Percentiles rank a stretch among this genome's conserved stretches.
phyloP scores from a whole-genome alignment of 305 asterid species.

The Fraxinus latifolia region DNA sequence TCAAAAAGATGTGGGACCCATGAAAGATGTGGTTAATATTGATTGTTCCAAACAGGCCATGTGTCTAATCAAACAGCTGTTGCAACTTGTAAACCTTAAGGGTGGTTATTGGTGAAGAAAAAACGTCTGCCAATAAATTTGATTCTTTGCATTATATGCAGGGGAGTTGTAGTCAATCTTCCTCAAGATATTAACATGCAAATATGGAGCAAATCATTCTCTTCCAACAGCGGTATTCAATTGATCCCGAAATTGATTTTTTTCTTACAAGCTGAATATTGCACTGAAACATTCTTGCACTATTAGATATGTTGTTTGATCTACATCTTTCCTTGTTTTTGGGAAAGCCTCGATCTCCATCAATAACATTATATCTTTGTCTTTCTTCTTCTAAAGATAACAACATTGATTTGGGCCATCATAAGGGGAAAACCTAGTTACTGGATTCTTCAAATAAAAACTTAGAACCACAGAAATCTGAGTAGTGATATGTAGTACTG shows the following conservation, averaged over 20 bases:
- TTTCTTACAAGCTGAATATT: not conserved
- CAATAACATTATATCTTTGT: not conserved
- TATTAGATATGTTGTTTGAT: not conserved
- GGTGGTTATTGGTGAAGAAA: not conserved
- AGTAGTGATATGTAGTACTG: not conserved
- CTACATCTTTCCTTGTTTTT: not conserved
- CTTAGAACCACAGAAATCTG: not conserved
- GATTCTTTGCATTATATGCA: slow-evolving; percentile 31
- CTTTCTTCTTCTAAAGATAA: not conserved
- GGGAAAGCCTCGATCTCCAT: not conserved
- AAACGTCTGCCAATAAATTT: slow-evolving; percentile 4
- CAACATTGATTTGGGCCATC: not conserved
- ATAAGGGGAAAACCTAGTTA: not conserved
- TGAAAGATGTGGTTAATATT: too few relatives aligned
- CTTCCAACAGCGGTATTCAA: slow-evolving; percentile 56
- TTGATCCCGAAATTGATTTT: not conserved
- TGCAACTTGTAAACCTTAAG: not conserved
- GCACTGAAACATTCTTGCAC: not conserved
- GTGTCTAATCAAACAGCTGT: not conserved
- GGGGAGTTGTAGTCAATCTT: slow-evolving; percentile 37
- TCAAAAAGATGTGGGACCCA: too few relatives aligned
- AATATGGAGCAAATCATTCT: slow-evolving; percentile 49
- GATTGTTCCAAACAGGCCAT: too few relatives aligned
- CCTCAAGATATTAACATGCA: slow-evolving; percentile 33
- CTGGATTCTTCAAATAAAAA: not conserved